Conservation (phyloP, 1,139 yeast genomes). For the Lodderomyces elongisporus region DNA sequence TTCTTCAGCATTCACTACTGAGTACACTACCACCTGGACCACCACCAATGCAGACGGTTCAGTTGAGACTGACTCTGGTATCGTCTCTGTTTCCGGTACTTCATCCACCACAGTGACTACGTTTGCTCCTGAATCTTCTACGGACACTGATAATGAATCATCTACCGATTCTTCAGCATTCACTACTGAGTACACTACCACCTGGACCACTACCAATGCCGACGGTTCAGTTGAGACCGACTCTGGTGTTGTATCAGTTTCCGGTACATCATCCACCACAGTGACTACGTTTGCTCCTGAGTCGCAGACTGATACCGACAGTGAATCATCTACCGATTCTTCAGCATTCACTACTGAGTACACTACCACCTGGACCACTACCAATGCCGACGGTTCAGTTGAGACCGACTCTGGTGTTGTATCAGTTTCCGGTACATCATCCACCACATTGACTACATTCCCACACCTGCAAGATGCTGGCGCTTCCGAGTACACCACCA, state of each 20-base stretch:
- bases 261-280: constrained; percentile 5
- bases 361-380: constrained; percentile 16
- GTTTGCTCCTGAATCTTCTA: no score
- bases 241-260: constrained; percentile 10
- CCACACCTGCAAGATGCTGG: constrained; percentile 1
- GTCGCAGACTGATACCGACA: no score
- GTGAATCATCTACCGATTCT: no score
- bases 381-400: constrained; percentile 14
- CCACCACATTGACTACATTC: constrained; percentile 4
- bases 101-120: constrained; percentile 2
- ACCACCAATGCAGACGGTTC: constrained; percentile 5
- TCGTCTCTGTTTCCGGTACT: constrained; percentile 4
- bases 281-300: constrained; percentile 4
- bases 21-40: constrained; percentile 14
- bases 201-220: constrained; percentile 15
- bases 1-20: constrained; percentile 7
- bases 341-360: constrained; percentile 13
- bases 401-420: constrained; percentile 11
- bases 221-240: constrained; percentile 16
- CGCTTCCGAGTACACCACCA: constrained; percentile 8
- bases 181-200: constrained; percentile 16
- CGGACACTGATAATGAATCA: no score
- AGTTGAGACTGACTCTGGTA: constrained; percentile 6
- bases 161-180: constrained; percentile 11
- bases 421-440: constrained; percentile 4